These are phyloP conservation scores for Lactuca saligna DNA, from an alignment of 129 eudicot species.

Conservation along the genomic window DNA sequence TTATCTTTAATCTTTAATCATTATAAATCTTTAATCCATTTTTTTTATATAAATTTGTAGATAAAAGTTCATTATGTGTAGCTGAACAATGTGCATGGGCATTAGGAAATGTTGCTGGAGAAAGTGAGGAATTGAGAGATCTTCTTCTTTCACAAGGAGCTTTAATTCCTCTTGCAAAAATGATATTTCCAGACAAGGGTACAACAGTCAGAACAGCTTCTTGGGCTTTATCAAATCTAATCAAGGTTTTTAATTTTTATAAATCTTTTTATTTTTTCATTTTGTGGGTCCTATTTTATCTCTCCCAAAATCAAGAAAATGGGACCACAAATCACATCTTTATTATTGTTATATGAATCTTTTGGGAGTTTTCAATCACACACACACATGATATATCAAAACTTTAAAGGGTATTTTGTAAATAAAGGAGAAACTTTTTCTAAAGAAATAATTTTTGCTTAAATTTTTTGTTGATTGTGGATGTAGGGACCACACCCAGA, in stretches of 20 bases:
- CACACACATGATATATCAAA: background rate
- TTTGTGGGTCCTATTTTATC: slow-evolving; percentile 5
- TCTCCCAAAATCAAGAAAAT: slow-evolving; percentile 6
- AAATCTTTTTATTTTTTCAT: background rate
- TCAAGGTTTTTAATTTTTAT: slow-evolving; percentile 56
- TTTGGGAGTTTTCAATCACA: background rate
- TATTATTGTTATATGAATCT: background rate
- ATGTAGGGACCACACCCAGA: slow-evolving; percentile 83
- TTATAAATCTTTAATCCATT: background rate
- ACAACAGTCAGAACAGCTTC: slow-evolving; percentile 91
- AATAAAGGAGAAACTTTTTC: slow-evolving; percentile 30
- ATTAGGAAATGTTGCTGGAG: slow-evolving; percentile 96
- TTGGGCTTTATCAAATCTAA: slow-evolving; percentile 92
- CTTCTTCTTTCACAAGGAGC: slow-evolving; percentile 86
- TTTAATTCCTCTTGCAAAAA: slow-evolving; percentile 80
- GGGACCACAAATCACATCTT: slow-evolving; percentile 15
- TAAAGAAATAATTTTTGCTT: slow-evolving; percentile 24
- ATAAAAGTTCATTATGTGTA: slow-evolving; percentile 72
- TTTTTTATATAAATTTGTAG: slow-evolving; percentile 40
- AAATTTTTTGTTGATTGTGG: slow-evolving; percentile 22
- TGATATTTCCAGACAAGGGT: slow-evolving; percentile 81
- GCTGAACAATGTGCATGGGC: slow-evolving; percentile 99
- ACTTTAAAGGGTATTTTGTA: background rate
- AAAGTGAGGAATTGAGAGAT: slow-evolving; percentile 77
- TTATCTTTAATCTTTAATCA: slow-evolving; percentile 12